Conservation (phyloP, 306 rosid species). For the Herpetospermum pedunculosum region DNA sequence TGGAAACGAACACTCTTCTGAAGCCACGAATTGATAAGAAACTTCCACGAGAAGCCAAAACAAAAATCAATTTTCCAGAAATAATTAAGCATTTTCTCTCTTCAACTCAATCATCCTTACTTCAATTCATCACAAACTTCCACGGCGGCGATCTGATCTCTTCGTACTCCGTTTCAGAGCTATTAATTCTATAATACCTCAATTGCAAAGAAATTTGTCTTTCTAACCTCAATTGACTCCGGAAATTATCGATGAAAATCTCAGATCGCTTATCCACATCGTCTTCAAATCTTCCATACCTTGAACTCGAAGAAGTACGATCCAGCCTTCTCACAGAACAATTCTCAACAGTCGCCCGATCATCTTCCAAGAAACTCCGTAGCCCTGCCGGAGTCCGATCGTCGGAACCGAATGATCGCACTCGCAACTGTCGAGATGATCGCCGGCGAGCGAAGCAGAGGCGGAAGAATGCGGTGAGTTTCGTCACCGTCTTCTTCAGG, state of each 20-base stretch:
- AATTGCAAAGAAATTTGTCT: slow-evolving; percentile 39
- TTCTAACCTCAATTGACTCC: slow-evolving; percentile 33
- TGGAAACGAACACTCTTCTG: neutral
- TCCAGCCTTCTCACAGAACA: slow-evolving; percentile 7
- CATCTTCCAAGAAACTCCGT: slow-evolving; percentile 25
- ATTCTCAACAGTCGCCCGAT: slow-evolving; percentile 3
- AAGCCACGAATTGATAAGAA: neutral
- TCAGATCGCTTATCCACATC: slow-evolving; percentile 55
- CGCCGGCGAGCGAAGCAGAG: slow-evolving; percentile 3
- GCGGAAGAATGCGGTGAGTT: slow-evolving; percentile 16
- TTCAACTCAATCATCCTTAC: neutral
- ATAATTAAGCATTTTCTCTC: too few species aligned
- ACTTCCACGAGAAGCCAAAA: neutral
- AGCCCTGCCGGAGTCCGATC: slow-evolving; percentile 8
- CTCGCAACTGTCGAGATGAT: neutral
- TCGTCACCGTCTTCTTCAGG: slow-evolving; percentile 26
- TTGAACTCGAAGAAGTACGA: slow-evolving; percentile 12
- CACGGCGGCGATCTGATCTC: neutral
- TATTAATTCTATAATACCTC: slow-evolving; percentile 10
- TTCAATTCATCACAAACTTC: neutral
- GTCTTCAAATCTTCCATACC: neutral
- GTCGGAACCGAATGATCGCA: slow-evolving; percentile 15
- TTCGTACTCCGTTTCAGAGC: neutral
- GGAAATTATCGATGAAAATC: slow-evolving; percentile 45
- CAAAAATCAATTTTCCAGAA: neutral